These are phyloP conservation scores for Corymbia maculata DNA, from an alignment of 345 rosid species.

Conservation along the genomic window DNA sequence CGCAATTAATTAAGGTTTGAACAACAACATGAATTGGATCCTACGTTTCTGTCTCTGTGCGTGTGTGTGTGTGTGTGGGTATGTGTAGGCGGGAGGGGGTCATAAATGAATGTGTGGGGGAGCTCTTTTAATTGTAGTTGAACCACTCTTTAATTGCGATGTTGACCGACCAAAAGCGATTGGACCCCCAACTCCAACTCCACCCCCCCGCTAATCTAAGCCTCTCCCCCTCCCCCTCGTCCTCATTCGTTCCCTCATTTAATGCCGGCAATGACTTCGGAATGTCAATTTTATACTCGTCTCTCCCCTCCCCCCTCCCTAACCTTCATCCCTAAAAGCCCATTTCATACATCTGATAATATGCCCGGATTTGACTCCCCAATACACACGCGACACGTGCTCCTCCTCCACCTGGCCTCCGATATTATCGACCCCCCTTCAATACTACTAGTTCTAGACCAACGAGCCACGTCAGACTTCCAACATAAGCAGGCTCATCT, in stretches of 20 bases:
- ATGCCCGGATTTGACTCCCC: not conserved
- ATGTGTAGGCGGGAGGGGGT: not conserved
- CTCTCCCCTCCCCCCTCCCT: not conserved
- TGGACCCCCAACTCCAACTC: not conserved
- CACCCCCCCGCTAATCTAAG: not conserved
- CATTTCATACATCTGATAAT: not conserved
- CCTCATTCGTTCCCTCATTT: not conserved
- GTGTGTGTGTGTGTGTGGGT: not conserved
- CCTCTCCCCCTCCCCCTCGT: not conserved
- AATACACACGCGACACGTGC: not conserved
- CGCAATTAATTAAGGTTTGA: not conserved
- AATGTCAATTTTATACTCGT: not conserved
- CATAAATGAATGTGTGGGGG: not conserved
- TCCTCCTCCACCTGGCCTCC: not conserved
- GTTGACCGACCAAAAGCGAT: not conserved
- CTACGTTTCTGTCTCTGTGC: not conserved
- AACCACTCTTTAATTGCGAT: not conserved
- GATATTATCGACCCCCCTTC: too few relatives aligned
- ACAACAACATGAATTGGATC: not conserved
- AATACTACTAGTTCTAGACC: rapidly evolving
- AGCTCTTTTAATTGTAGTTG: not conserved
- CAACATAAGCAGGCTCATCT: not conserved
- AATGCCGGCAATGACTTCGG: not conserved
- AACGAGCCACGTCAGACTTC: not conserved
- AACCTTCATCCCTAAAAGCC: not conserved